phyloP scores from a whole-genome alignment of 2,329 filamentous ascomycete species.

The Lachnellula willkommii region DNA sequence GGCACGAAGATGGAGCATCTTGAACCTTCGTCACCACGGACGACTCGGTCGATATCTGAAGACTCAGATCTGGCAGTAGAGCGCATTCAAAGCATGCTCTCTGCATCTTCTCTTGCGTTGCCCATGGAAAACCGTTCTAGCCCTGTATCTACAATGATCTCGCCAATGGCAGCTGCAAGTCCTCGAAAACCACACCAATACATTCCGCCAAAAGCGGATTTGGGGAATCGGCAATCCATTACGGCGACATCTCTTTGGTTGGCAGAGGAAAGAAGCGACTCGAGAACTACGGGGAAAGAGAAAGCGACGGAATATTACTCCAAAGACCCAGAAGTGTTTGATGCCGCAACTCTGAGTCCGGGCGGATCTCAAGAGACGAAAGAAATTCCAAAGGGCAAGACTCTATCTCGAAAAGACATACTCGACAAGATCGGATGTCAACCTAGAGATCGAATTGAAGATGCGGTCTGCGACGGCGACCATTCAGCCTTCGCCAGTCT shows the following conservation, averaged over 20 bases:
- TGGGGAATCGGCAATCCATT: background rate
- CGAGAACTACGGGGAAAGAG: background rate
- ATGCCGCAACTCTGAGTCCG: background rate
- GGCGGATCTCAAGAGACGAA: background rate
- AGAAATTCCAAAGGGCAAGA: background rate
- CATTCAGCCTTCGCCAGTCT: background rate
- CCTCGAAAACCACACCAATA: background rate
- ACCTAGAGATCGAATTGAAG: background rate
- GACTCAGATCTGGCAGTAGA: background rate
- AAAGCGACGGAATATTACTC: background rate
- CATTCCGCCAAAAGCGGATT: background rate
- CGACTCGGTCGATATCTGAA: background rate
- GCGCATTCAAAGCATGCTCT: background rate
- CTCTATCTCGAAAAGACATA: background rate
- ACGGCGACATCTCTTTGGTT: background rate
- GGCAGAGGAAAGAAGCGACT: background rate
- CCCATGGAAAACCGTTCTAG: background rate
- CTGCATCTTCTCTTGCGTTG: too few species aligned
- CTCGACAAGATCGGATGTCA: conserved; percentile 1
- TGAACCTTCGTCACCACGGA: background rate
- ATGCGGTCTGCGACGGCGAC: background rate
- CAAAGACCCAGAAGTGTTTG: background rate
- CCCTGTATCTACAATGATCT: background rate
- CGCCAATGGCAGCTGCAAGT: background rate
- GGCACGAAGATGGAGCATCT: background rate